Percentiles rank a stretch among this genome's conserved stretches.
Evolutionary conservation across 1,284 basidiomycete genomes (phyloP).

Genomic region (Wallemia ichthyophaga): DNA sequence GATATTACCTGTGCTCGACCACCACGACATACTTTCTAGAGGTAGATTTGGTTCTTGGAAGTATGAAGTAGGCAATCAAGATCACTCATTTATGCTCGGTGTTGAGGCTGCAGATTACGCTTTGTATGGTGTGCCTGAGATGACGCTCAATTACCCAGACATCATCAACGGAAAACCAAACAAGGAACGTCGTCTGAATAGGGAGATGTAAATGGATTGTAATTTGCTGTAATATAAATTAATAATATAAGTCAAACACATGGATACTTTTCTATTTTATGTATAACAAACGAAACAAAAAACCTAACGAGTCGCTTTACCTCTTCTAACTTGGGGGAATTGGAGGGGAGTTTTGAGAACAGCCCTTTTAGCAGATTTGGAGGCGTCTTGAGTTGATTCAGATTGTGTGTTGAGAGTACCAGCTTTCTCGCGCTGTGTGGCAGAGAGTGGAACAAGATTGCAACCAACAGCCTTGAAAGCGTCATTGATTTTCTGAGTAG

Average conservation of each 20-base stretch:
- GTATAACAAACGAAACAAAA: neutral
- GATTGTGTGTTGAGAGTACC: neutral
- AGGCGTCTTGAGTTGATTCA: slow-evolving; percentile 1
- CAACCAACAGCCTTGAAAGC: slow-evolving; percentile 28
- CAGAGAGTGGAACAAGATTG: slow-evolving; percentile 27
- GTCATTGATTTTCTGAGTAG: slow-evolving; percentile 17
- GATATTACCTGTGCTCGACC: slow-evolving; percentile 19
- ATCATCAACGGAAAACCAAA: slow-evolving; percentile 17
- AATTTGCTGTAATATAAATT: neutral
- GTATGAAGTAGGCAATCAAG: slow-evolving; percentile 23
- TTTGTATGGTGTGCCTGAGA: slow-evolving; percentile 18
- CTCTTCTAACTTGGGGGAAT: slow-evolving; percentile 31
- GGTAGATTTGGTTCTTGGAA: slow-evolving; percentile 25
- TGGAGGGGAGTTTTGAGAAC: slow-evolving; percentile 38
- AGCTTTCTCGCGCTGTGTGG: slow-evolving; percentile 31
- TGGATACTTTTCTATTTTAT: too few relatives aligned
- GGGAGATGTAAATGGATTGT: neutral
- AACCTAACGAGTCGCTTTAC: slow-evolving; percentile 14
- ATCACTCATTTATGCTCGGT: slow-evolving; percentile 23
- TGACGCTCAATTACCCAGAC: slow-evolving; percentile 17
- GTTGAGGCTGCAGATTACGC: slow-evolving; percentile 22
- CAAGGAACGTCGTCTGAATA: slow-evolving; percentile 15
- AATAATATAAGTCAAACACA: neutral
- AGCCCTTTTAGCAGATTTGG: slow-evolving; percentile 26
- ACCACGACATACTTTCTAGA: slow-evolving; percentile 19